These are phyloP conservation scores for Apophysomyces variabilis DNA, from an alignment of 371 early-diverging fungal genomes.

Conservation along the genomic window DNA sequence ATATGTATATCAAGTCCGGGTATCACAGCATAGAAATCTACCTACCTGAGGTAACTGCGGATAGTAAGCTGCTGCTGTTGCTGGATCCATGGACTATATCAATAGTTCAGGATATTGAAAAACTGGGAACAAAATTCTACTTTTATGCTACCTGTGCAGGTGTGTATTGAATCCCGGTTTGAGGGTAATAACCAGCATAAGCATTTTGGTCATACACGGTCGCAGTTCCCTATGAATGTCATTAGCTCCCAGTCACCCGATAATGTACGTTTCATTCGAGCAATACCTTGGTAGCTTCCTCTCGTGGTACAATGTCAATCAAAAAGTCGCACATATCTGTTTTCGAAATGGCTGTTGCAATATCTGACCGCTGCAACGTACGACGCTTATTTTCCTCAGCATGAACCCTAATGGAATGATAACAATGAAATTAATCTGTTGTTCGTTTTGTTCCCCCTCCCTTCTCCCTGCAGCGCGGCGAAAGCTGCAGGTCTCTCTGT, in stretches of 20 bases:
- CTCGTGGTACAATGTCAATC: conserved; percentile 98
- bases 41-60: conserved; percentile 28
- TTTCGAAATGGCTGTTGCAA: conserved; percentile 93
- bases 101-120: too few relatives aligned
- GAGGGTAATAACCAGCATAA: conserved; percentile 35
- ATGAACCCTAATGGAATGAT: conserved; percentile 71
- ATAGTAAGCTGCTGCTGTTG: conserved; percentile 28
- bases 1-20: not conserved
- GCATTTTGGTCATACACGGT: conserved; percentile 26
- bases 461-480: too few relatives aligned
- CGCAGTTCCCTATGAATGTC: not conserved
- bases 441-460: too few relatives aligned
- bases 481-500: too few relatives aligned
- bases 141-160: conserved; percentile 21
- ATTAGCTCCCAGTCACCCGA: not conserved
- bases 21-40: too few relatives aligned
- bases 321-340: conserved; percentile 99
- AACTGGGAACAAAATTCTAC: too few relatives aligned
- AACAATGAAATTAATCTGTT: not conserved
- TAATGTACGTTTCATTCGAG: not conserved
- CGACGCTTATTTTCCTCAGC: conserved; percentile 99
- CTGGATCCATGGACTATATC: conserved; percentile 12
- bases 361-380: conserved; percentile 95
- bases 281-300: conserved; percentile 59
- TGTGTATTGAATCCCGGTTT: conserved; percentile 23